These are phyloP conservation scores for Penicillium fuscoglaucum DNA, from an alignment of 2,329 filamentous ascomycete species.

Conservation along the genomic window DNA sequence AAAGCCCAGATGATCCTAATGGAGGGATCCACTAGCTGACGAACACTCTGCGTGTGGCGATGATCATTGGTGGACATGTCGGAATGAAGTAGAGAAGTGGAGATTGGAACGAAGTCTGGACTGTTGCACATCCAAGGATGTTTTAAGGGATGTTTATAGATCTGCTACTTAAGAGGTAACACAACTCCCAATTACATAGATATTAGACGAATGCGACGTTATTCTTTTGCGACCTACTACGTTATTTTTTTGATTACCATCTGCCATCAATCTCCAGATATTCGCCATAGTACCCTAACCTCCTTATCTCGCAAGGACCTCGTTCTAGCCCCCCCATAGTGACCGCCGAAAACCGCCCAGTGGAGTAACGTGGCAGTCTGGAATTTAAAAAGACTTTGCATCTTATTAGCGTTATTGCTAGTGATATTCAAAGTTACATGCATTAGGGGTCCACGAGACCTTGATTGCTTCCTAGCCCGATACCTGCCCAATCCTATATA, in stretches of 20 bases:
- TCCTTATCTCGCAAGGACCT: conserved; percentile 8
- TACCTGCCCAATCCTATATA: conserved; percentile 1
- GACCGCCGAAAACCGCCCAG: conserved; percentile 12
- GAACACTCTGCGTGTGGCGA: conserved; percentile 12
- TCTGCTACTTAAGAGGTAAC: neutral
- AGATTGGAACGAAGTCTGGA: conserved; percentile 14
- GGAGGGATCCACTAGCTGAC: conserved; percentile 27
- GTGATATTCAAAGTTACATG: conserved; percentile 1
- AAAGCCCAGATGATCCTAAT: conserved; percentile 23
- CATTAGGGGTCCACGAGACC: conserved; percentile 3
- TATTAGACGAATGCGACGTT: neutral
- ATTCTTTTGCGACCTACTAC: neutral
- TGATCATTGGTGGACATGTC: conserved; percentile 14
- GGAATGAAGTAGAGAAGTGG: conserved; percentile 10
- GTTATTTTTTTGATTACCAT: no score
- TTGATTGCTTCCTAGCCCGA: neutral
- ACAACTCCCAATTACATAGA: neutral
- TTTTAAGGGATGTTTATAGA: neutral
- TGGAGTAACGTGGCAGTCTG: conserved; percentile 11
- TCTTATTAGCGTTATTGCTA: conserved; percentile 7
- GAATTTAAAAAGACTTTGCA: neutral
- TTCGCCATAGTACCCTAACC: neutral
- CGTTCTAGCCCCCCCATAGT: conserved; percentile 9
- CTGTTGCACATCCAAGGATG: conserved; percentile 3
- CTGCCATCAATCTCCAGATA: neutral